Conservation (phyloP, 208 protist genomes). For the Lotmaria passim region DNA sequence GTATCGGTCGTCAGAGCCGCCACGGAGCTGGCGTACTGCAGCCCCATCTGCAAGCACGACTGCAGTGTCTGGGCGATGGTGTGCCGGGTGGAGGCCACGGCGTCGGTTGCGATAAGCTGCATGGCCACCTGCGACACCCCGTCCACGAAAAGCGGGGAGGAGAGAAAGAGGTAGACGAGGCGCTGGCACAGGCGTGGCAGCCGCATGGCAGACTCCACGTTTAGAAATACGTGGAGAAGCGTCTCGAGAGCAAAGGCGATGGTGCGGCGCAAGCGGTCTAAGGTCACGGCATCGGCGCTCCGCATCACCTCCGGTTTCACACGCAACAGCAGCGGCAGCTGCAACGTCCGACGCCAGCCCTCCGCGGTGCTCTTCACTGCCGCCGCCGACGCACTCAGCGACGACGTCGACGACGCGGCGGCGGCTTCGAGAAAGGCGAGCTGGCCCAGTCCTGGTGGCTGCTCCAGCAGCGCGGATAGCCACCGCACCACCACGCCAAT, state of each 20-base stretch:
- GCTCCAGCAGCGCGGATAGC: conserved; percentile 50
- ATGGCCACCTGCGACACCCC: conserved; percentile 54
- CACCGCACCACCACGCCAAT: conserved; percentile 45
- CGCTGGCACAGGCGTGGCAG: conserved; percentile 48
- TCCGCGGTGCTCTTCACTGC: conserved; percentile 11
- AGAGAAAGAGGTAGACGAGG: conserved; percentile 60
- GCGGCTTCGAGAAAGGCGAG: conserved; percentile 64
- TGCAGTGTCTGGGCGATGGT: conserved; percentile 25
- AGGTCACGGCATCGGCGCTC: conserved; percentile 33
- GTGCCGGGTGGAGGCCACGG: conserved; percentile 15
- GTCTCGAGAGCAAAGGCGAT: conserved; percentile 62
- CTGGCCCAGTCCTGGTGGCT: conserved; percentile 73
- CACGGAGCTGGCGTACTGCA: conserved; percentile 34
- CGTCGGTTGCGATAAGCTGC: conserved; percentile 34
- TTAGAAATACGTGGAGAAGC: conserved; percentile 53
- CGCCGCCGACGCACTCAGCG: not conserved
- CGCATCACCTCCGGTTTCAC: conserved; percentile 31
- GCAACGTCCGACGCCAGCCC: conserved; percentile 70
- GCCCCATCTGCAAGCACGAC: conserved; percentile 29
- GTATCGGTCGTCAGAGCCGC: conserved; percentile 13
- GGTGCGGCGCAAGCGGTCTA: conserved; percentile 54
- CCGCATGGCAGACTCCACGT: conserved; percentile 55
- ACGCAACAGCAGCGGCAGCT: conserved; percentile 69
- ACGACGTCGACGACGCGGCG: conserved; percentile 13
- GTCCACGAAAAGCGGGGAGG: conserved; percentile 79